Evolutionary conservation across 2,329 filamentous ascomycete genomes (phyloP).

Genomic region (Albophoma yamanashiensis): DNA sequence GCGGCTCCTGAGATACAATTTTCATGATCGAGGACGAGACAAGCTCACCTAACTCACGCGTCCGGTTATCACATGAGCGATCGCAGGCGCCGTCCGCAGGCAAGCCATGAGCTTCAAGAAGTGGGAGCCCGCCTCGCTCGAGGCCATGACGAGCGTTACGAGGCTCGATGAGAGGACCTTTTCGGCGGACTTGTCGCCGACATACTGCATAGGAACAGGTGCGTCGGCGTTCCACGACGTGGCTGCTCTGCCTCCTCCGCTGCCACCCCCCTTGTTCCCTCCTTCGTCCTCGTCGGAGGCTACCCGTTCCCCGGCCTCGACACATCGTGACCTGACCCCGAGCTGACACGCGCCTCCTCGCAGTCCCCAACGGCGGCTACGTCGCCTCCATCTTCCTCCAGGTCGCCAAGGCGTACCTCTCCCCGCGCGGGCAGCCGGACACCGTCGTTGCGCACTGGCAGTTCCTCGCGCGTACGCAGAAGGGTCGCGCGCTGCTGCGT

Average conservation of each 20-base stretch:
- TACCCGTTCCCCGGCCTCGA: too few relatives aligned
- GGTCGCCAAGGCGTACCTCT: slow-evolving; percentile 22
- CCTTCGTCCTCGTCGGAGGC: neutral
- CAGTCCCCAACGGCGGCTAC: slow-evolving; percentile 37
- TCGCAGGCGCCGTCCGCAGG: neutral
- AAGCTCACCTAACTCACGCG: too few relatives aligned
- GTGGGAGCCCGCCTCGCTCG: neutral
- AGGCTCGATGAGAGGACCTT: neutral
- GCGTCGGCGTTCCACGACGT: neutral
- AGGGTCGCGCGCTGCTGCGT: slow-evolving; percentile 24
- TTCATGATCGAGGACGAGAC: too few relatives aligned
- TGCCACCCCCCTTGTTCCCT: too few relatives aligned
- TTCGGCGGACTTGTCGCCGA: neutral
- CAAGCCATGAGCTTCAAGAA: neutral
- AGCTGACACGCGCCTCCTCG: neutral
- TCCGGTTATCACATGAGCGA: too few relatives aligned
- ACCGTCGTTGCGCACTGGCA: slow-evolving; percentile 28
- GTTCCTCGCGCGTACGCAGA: slow-evolving; percentile 26
- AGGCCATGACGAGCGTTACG: neutral
- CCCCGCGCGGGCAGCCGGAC: slow-evolving; percentile 21
- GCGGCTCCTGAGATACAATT: too few relatives aligned
- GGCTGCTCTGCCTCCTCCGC: too few relatives aligned
- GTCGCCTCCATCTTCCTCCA: slow-evolving; percentile 28
- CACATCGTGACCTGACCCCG: neutral
- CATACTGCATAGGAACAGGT: neutral